Percentiles rank a stretch among this genome's conserved stretches.
Conservation (phyloP, 768 basidiomycete genomes). For the Floccularia luteovirens region DNA sequence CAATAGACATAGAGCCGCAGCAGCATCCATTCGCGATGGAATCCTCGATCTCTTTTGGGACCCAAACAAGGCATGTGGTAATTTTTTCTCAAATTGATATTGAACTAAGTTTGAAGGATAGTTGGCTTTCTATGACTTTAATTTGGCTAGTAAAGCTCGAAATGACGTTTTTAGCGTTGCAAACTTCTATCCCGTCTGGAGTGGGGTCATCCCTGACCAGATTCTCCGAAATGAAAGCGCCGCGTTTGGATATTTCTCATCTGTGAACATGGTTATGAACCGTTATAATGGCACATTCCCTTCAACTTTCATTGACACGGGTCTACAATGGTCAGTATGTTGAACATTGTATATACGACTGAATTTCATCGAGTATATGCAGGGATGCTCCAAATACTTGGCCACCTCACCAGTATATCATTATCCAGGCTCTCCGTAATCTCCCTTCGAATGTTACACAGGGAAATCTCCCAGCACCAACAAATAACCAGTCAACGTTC, state of each 20-base stretch:
- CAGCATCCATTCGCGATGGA: conserved; percentile 51
- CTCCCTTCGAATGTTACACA: conserved; percentile 68
- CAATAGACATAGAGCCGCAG: conserved; percentile 44
- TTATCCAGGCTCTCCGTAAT: conserved; percentile 66
- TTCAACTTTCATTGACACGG: conserved; percentile 67
- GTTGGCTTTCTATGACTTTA: conserved; percentile 91
- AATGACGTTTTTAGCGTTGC: conserved; percentile 66
- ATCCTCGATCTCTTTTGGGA: conserved; percentile 90
- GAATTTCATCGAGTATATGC: neutral
- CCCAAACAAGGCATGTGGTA: conserved; percentile 37
- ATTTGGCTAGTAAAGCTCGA: conserved; percentile 58
- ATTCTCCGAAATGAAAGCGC: conserved; percentile 46
- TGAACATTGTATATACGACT: neutral
- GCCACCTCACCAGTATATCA: conserved; percentile 83
- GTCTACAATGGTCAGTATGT: conserved; percentile 65
- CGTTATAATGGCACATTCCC: conserved; percentile 87
- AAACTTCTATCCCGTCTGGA: conserved; percentile 84
- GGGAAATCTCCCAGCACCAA: conserved; percentile 41
- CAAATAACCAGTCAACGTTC: conserved; percentile 49
- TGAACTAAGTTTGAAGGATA: conserved; percentile 8
- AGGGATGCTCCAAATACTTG: conserved; percentile 88
- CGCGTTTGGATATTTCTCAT: conserved; percentile 66
- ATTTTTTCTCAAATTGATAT: neutral
- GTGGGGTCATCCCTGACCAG: conserved; percentile 73
- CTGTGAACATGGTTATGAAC: conserved; percentile 71